These are phyloP conservation scores for Lagerstroemia speciosa DNA, from an alignment of 345 rosid genomes.

Conservation along the genomic window DNA sequence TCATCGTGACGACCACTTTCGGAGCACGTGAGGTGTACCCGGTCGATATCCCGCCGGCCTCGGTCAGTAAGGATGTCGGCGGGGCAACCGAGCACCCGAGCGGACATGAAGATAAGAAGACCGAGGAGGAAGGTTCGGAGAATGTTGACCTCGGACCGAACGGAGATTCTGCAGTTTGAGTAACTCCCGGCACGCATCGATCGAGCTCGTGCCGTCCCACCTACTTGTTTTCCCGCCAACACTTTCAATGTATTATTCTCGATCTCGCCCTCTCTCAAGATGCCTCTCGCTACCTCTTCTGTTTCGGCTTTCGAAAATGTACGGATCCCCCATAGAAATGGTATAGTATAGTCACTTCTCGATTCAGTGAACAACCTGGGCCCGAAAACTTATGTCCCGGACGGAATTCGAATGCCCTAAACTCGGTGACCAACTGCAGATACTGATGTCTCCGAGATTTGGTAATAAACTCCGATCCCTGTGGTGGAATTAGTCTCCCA, in stretches of 20 bases:
- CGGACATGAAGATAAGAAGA: neutral
- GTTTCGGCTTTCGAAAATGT: neutral
- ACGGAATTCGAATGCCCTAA: no score
- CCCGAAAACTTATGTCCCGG: no score
- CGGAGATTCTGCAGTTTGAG: neutral
- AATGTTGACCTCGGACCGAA: neutral
- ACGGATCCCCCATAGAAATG: neutral
- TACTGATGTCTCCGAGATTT: no score
- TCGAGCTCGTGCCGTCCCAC: neutral
- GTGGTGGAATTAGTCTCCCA: no score
- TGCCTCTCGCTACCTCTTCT: neutral
- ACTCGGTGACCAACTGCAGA: no score
- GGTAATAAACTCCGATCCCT: no score
- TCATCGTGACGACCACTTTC: conserved; percentile 10
- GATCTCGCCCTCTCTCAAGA: neutral
- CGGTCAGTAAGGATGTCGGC: neutral
- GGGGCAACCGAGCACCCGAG: neutral
- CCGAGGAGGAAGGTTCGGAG: neutral
- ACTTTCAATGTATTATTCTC: neutral
- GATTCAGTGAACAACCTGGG: neutral
- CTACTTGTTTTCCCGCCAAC: neutral
- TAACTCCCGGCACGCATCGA: neutral
- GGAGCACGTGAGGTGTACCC: conserved; percentile 30
- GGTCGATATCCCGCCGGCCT: neutral
- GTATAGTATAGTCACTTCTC: neutral